Evolutionary conservation across 2,329 filamentous ascomycete species (phyloP).

Genomic region (Saccharata proteae): DNA sequence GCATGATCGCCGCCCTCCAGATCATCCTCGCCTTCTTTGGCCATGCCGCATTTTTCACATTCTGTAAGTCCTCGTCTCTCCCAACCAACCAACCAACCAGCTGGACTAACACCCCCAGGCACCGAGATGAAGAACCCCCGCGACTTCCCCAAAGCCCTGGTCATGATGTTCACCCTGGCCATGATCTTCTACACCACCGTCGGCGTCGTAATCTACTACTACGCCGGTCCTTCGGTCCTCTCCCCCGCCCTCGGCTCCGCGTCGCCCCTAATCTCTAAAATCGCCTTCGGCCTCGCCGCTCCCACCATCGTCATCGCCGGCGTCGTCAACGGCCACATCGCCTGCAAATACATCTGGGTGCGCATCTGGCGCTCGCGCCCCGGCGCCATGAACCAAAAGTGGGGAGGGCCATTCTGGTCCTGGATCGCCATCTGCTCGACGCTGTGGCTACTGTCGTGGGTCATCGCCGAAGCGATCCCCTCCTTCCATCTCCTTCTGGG

Average conservation of each 20-base stretch:
- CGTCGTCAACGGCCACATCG: slow-evolving; percentile 57
- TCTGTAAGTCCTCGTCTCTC: no score
- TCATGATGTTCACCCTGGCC: slow-evolving; percentile 46
- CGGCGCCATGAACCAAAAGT: slow-evolving; percentile 18
- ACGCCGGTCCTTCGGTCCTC: slow-evolving; percentile 47
- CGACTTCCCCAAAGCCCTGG: slow-evolving; percentile 51
- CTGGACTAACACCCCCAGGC: slow-evolving; percentile 29
- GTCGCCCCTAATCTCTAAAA: slow-evolving; percentile 43
- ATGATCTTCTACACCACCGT: slow-evolving; percentile 53
- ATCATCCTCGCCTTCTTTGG: slow-evolving; percentile 60
- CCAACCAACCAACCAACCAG: not conserved
- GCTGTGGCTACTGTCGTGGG: slow-evolving; percentile 50
- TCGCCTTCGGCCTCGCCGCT: slow-evolving; percentile 56
- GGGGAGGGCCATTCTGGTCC: slow-evolving; percentile 31
- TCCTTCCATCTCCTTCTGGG: slow-evolving; percentile 57
- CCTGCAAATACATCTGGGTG: slow-evolving; percentile 53
- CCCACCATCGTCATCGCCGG: slow-evolving; percentile 62
- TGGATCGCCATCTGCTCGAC: slow-evolving; percentile 47
- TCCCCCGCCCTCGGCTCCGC: slow-evolving; percentile 58
- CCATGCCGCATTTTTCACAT: slow-evolving; percentile 54
- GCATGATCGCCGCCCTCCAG: slow-evolving; percentile 33
- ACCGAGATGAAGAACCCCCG: slow-evolving; percentile 51
- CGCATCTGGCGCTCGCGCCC: slow-evolving; percentile 38
- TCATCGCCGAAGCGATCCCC: slow-evolving; percentile 59
- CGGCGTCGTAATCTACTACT: slow-evolving; percentile 57